Evolutionary conservation across 2,329 filamentous ascomycete genomes (phyloP), one percentile per base, ranked within the genome.

Genomic region (Pseudogymnoascus sp.): DNA sequence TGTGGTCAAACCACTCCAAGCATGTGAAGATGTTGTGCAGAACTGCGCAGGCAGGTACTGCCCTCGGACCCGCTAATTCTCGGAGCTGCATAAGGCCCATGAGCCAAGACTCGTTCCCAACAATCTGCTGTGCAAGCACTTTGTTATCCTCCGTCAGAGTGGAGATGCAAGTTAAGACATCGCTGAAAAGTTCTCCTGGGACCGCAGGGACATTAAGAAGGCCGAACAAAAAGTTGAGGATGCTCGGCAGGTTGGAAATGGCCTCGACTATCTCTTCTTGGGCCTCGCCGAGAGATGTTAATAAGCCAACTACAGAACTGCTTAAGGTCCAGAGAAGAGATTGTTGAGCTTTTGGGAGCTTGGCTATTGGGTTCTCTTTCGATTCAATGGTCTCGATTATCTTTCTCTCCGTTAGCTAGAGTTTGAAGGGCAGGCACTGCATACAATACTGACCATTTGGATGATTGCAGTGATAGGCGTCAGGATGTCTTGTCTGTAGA

Each of bases 1-100:
- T 80, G 63, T 78, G 74, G 62, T 84, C 82, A 33, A 79, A 78
- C 81, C 81, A 83, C 62, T 79, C 74, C 67, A 83, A 77, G 2
- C 78, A 75, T 5, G 79, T 73, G 69, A 85, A 87, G 37, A 88
- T 73, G 65, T 87, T 87, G 71, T 88, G 86, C 11, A 88, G 77
- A 21, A 86, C 77, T 12, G 83, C 82, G 60, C 84, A 88, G 6
- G 84, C 80, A 7, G 86, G 74, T 35, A 87, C 79, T 1, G 80
- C 81, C 63, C 79, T 79, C 16, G 80, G 74, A 31, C 75, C 80
- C 35, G 75, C 75, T n/a, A 76, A 72, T 18, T 79, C 76, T 64
- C 79, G 81, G 52, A 86, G 73, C 18, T 76, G 70, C 31, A 80
- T 69, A 28, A 88, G 75, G 4, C 77, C 72, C 14, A 81, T 77